Base-by-base conservation (phyloP, 192 early-diverging fungal species). In the Coemansia sp. region DNA sequence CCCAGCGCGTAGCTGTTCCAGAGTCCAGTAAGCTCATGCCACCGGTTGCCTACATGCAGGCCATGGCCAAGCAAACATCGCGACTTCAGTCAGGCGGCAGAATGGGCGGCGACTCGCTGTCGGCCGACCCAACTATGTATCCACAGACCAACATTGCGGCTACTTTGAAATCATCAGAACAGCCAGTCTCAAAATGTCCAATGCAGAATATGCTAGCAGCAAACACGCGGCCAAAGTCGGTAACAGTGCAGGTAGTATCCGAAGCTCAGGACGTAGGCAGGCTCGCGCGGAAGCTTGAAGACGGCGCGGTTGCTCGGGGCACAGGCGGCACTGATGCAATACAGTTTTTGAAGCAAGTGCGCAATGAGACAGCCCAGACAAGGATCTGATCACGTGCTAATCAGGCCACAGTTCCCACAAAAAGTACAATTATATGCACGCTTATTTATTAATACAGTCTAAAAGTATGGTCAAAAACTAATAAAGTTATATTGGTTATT, bases 301-400 rank as follows among this genome's bases (percentile, higher is more conserved):
- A 85, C 10, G 66, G 76, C 56, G 66, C 83, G 20, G 82, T 88
- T 26, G 86, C 90, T 10, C 84, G 88, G 14, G 91, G 92, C 22
- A 92, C 92, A 0, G 91, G 92, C 7, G 93, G 92, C 19, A 93
- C 92, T 0, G 89, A 97, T 66, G 78, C 96, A 14, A 93, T 97
- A 32, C 91, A 94, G 35, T 98, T 98, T 81, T 77, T 98, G 66
- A 93, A 93, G 70, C 94, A 96, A 69, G 88, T 86, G 11, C 81
- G 92, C 14, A 86, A 93, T 57, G 94, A 96, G 65, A 96, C 94
- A 0, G 69, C 64, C 0, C 84, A 88, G 48, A 84, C 87, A 45
- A 63, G 37, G 37, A 65, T 78, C 18, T 67, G 45, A 60, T 22
- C 51, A 53, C 51, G 51, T 53, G 51, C 14, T 18, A 45, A 13